Percentiles rank a stretch among this genome's conserved stretches.
Evolutionary conservation across 2,329 filamentous ascomycete species (phyloP).

Genomic region (Claviceps africana): DNA sequence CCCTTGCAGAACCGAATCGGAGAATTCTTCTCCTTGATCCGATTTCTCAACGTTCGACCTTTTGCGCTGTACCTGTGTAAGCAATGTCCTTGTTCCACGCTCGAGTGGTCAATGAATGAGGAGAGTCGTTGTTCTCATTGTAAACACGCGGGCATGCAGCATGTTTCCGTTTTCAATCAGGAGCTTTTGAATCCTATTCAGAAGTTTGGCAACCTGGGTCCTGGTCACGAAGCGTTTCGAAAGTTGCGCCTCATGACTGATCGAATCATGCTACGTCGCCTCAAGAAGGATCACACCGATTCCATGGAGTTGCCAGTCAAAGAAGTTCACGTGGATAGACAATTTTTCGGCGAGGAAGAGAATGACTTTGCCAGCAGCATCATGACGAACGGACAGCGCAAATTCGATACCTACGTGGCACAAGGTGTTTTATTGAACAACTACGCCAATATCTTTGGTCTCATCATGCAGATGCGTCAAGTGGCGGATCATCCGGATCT

Average conservation of each 20-base stretch:
- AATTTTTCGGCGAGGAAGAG: conserved; percentile 94
- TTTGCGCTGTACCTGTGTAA: conserved; percentile 95
- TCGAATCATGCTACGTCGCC: conserved; percentile 85
- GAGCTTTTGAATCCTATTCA: conserved; percentile 79
- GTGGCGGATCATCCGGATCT: conserved; percentile 93
- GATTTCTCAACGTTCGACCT: conserved; percentile 77
- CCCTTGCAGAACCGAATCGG: conserved; percentile 95
- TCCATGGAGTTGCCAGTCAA: conserved; percentile 96
- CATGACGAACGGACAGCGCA: conserved; percentile 78
- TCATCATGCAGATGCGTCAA: conserved; percentile 99
- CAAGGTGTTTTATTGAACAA: conserved; percentile 92
- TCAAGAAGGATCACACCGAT: conserved; percentile 86
- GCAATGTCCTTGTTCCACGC: conserved; percentile 60
- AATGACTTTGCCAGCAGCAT: conserved; percentile 91
- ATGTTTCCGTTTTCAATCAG: conserved; percentile 66
- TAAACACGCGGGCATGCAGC: conserved; percentile 27
- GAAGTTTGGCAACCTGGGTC: conserved; percentile 43
- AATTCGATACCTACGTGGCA: conserved; percentile 91
- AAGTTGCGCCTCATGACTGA: conserved; percentile 84
- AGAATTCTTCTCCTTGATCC: conserved; percentile 87
- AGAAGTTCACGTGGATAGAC: conserved; percentile 78
- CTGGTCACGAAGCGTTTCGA: conserved; percentile 55
- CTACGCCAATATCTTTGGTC: conserved; percentile 95
- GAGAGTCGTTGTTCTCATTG: conserved; percentile 59
- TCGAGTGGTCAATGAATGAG: conserved; percentile 72